These are phyloP conservation scores for Microbotryum intermedium DNA, from an alignment of 1,284 basidiomycete genomes.

Conservation along the genomic window DNA sequence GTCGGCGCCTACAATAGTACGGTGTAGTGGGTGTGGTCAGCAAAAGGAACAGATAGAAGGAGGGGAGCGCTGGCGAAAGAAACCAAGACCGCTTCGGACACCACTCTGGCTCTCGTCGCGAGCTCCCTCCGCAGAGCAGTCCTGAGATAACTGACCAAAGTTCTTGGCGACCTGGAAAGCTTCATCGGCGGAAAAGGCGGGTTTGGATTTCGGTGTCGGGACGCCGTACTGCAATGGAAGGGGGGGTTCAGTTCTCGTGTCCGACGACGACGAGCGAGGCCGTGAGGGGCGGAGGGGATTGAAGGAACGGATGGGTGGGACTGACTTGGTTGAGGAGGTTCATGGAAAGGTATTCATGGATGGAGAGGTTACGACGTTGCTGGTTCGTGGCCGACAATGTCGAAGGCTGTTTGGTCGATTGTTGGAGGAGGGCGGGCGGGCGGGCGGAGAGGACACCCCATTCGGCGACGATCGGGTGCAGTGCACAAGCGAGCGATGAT, in stretches of 20 bases:
- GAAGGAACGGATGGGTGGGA: slow-evolving; percentile 7
- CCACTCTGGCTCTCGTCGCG: not conserved
- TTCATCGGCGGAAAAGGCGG: slow-evolving; percentile 81
- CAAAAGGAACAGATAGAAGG: not conserved
- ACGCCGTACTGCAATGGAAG: slow-evolving; percentile 68
- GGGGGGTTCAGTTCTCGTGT: not conserved
- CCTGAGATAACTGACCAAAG: slow-evolving; percentile 52
- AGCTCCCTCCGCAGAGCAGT: not conserved
- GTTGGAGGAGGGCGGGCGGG: not conserved
- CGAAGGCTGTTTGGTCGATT: not conserved
- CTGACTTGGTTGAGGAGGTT: slow-evolving; percentile 82
- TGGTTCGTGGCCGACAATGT: slow-evolving; percentile 43
- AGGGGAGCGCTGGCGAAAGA: too few relatives aligned
- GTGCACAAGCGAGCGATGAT: too few relatives aligned
- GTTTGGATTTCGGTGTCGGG: slow-evolving; percentile 83
- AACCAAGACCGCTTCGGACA: too few relatives aligned
- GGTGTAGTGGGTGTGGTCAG: not conserved
- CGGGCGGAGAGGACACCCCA: too few relatives aligned
- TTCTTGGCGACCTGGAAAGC: slow-evolving; percentile 79
- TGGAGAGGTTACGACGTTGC: slow-evolving; percentile 78
- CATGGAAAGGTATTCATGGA: slow-evolving; percentile 98
- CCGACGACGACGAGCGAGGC: not conserved
- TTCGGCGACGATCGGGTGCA: not conserved
- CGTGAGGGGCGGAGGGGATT: not conserved
- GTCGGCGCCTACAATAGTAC: slow-evolving; percentile 51